Evolutionary conservation across 352 stramenopile species (phyloP).

Genomic region (Phytophthora meadii): DNA sequence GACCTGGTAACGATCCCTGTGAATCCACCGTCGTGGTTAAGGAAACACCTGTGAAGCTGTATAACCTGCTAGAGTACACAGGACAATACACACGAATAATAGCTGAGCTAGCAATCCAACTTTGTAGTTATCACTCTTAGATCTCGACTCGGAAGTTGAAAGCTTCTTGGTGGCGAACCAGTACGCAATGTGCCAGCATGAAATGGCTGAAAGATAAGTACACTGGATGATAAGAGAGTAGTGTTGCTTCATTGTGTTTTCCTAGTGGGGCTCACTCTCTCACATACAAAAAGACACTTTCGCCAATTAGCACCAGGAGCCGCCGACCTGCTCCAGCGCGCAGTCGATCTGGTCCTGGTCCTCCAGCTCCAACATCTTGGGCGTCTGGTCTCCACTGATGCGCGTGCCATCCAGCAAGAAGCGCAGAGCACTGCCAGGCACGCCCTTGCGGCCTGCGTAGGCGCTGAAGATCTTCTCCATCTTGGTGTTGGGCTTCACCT

Average conservation of each 20-base stretch:
- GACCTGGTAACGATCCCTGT: slow-evolving; percentile 89
- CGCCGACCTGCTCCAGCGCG: slow-evolving; percentile 91
- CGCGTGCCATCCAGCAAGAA: slow-evolving; percentile 97
- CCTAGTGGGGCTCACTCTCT: slow-evolving; percentile 9
- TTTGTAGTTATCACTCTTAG: slow-evolving; percentile 7
- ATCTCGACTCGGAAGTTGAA: background rate
- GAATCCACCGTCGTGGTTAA: slow-evolving; percentile 77
- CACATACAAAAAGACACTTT: slow-evolving; percentile 20
- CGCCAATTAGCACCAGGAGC: slow-evolving; percentile 47
- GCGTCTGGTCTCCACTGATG: slow-evolving; percentile 94
- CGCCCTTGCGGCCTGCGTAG: slow-evolving; percentile 95
- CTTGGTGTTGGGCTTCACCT: slow-evolving; percentile 99
- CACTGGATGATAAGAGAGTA: slow-evolving; percentile 9
- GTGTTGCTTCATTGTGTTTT: slow-evolving; percentile 4
- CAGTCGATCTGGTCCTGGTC: slow-evolving; percentile 99
- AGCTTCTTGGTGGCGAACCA: background rate
- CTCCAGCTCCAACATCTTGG: slow-evolving; percentile 97
- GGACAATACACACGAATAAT: slow-evolving; percentile 7
- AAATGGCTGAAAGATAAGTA: background rate
- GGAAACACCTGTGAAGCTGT: slow-evolving; percentile 51
- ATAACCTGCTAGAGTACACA: slow-evolving; percentile 2
- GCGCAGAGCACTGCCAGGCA: slow-evolving; percentile 88
- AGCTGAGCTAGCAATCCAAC: slow-evolving; percentile 26
- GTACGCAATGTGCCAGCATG: slow-evolving; percentile 5
- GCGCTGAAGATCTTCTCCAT: slow-evolving; percentile 99